Percentiles rank a stretch among this genome's conserved stretches.
These are phyloP conservation scores for Neurospora intermedia DNA, from an alignment of 495 filamentous ascomycete genomes.

Conservation along the genomic window DNA sequence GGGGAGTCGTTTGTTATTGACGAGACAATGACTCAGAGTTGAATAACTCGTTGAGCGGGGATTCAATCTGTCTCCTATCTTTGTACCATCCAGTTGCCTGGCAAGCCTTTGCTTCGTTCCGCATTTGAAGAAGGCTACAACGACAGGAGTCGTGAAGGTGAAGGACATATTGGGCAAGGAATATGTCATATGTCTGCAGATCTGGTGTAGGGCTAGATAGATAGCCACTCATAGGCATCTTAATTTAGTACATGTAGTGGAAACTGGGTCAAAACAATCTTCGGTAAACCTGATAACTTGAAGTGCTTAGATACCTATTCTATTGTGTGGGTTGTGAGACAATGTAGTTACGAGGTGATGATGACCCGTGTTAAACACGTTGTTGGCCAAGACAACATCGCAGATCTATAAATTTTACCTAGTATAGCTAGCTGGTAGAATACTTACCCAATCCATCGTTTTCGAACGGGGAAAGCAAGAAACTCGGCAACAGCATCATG, in stretches of 20 bases:
- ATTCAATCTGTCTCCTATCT: background rate
- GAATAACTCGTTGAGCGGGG: too few species aligned
- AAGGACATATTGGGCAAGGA: background rate
- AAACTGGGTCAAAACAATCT: background rate
- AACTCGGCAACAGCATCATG: too few species aligned
- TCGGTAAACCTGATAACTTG: background rate
- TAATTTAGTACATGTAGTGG: background rate
- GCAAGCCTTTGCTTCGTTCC: background rate
- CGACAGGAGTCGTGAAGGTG: background rate
- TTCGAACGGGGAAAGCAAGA: too few species aligned
- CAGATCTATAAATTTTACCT: too few species aligned
- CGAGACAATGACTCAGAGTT: background rate
- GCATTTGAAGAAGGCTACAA: background rate
- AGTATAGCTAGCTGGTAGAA: too few species aligned
- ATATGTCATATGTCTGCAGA: background rate
- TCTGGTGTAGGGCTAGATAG: background rate
- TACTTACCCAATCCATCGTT: too few species aligned
- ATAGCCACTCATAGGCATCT: background rate
- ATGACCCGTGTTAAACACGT: too few species aligned
- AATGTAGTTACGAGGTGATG: too few species aligned
- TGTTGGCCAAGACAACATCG: too few species aligned
- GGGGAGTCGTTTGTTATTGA: conserved; percentile 32
- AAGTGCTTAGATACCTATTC: background rate
- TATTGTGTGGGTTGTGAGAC: too few species aligned
- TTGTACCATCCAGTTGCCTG: background rate